Evolutionary conservation across 352 stramenopile genomes (phyloP).

Genomic region (Pythium utonaiense): DNA sequence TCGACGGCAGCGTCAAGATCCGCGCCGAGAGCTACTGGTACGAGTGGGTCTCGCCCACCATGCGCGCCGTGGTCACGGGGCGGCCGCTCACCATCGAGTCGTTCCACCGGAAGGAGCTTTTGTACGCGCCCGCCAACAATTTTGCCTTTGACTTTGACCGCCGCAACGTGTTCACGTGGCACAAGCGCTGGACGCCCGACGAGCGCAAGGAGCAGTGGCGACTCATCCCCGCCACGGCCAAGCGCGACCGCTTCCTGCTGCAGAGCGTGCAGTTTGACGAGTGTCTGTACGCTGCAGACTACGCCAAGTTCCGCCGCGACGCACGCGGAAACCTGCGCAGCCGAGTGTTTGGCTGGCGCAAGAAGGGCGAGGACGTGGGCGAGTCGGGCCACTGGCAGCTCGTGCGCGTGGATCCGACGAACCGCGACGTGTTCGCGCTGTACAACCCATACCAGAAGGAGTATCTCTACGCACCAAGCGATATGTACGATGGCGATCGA

Average conservation of each 20-base stretch:
- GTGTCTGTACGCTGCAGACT: slow-evolving; percentile 65
- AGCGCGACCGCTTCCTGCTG: slow-evolving; percentile 62
- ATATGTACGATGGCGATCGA: slow-evolving; percentile 49
- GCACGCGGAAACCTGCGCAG: slow-evolving; percentile 41
- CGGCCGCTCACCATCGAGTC: slow-evolving; percentile 26
- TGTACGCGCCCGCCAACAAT: slow-evolving; percentile 27
- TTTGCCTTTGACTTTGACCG: slow-evolving; percentile 33
- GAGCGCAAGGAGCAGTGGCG: slow-evolving; percentile 48
- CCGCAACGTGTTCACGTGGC: slow-evolving; percentile 42
- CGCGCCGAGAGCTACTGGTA: slow-evolving; percentile 24
- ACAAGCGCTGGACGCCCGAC: slow-evolving; percentile 27
- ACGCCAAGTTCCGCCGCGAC: slow-evolving; percentile 65
- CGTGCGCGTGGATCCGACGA: slow-evolving; percentile 31
- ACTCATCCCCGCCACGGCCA: slow-evolving; percentile 50
- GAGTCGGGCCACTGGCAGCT: slow-evolving; percentile 63
- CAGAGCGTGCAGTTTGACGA: slow-evolving; percentile 55
- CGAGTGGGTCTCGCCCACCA: slow-evolving; percentile 29
- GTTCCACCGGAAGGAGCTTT: slow-evolving; percentile 15
- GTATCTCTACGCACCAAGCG: slow-evolving; percentile 58
- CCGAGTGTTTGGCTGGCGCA: slow-evolving; percentile 64
- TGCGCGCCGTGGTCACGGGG: slow-evolving; percentile 33
- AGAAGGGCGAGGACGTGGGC: slow-evolving; percentile 37
- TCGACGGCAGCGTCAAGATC: slow-evolving; percentile 41
- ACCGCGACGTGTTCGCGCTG: slow-evolving; percentile 59
- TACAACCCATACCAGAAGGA: slow-evolving; percentile 77